Evolutionary conservation across 305 asterid genomes (phyloP), one percentile per base, ranked within the genome.

Genomic region (Fraxinus floribunda): DNA sequence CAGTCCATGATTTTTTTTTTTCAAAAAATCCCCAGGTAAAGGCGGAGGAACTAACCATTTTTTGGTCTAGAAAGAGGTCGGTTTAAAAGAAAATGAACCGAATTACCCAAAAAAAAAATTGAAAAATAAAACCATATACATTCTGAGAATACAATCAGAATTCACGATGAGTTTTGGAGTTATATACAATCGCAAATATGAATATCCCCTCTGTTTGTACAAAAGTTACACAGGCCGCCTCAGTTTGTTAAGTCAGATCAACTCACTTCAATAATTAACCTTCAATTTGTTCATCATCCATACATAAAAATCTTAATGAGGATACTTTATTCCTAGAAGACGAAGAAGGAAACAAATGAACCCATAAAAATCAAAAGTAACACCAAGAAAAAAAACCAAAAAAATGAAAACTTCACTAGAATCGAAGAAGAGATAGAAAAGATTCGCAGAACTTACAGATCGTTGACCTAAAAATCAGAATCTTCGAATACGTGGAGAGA

Each of bases 361-460:
- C 20, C 44, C 44, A 32, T 1, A 34, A 72, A 44, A 77, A 70
- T 29, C 29, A 64, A 83, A 5, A 41, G 22, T 30, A 79, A 75
- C 76, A 22, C 64, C 76, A 77, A 36, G 74, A 35, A 1, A 80
- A 73, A 29, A 29, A 32, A 55, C 1, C 49, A 76, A 77, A 9
- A 64, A 64, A 29, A 70, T 5, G 9, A 70, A 29, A 70, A 70
- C 10, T 70, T 70, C 49, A 41, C 5, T 52, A 13, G 41, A 78
- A 64, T 30, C 26, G 32, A 66, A 72, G 76, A 38, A 76, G 66
- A 36, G 10, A 49, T 20, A 49, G 20, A 52, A 74, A 80, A 73
- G 34, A 35, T 46, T 34, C 75, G 49, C 38, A 77, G 49, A 70
- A 66, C 79, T 83, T 77, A 79, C 86, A 79, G 87, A 85, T 78